Percentiles rank a stretch among this genome's conserved stretches.
These are phyloP conservation scores for button mushroom (Agaricus bisporus) DNA, from an alignment of 768 basidiomycete genomes.

Conservation along the genomic window DNA sequence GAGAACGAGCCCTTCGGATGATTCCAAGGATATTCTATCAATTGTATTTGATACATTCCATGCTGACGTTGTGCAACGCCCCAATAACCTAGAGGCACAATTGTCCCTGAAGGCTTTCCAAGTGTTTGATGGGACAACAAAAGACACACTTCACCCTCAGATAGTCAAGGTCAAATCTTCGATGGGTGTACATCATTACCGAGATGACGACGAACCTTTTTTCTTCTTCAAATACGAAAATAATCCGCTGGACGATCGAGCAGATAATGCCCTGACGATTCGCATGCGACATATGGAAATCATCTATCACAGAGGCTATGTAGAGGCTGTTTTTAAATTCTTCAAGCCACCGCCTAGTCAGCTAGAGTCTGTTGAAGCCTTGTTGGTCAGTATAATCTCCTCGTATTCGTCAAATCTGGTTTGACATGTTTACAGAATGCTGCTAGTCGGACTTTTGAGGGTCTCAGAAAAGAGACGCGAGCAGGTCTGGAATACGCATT, in stretches of 20 bases:
- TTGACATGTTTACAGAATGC: constrained; percentile 51
- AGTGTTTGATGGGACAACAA: constrained; percentile 89
- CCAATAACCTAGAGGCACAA: constrained; percentile 80
- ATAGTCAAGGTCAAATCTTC: constrained; percentile 70
- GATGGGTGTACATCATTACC: constrained; percentile 12
- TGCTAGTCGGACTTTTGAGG: constrained; percentile 91
- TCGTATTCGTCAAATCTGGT: not conserved
- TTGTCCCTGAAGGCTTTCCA: constrained; percentile 81
- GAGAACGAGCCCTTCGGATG: constrained; percentile 64
- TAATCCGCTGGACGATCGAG: constrained; percentile 85
- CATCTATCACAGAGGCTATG: constrained; percentile 90
- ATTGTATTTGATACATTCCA: constrained; percentile 83
- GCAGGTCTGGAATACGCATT: constrained; percentile 92
- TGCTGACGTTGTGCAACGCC: constrained; percentile 78
- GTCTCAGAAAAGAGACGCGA: constrained; percentile 87
- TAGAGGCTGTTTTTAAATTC: constrained; percentile 88
- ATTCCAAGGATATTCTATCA: constrained; percentile 69
- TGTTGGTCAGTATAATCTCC: constrained; percentile 51
- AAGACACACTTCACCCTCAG: constrained; percentile 74
- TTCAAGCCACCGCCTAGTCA: constrained; percentile 93
- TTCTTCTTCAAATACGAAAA: constrained; percentile 90
- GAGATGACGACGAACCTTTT: constrained; percentile 38
- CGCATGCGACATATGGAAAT: constrained; percentile 95
- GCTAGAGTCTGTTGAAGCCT: constrained; percentile 89
- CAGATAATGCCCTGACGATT: constrained; percentile 85